phyloP scores from a whole-genome alignment of 2,329 filamentous ascomycete species.

The Sclerotinia sclerotiorum region DNA sequence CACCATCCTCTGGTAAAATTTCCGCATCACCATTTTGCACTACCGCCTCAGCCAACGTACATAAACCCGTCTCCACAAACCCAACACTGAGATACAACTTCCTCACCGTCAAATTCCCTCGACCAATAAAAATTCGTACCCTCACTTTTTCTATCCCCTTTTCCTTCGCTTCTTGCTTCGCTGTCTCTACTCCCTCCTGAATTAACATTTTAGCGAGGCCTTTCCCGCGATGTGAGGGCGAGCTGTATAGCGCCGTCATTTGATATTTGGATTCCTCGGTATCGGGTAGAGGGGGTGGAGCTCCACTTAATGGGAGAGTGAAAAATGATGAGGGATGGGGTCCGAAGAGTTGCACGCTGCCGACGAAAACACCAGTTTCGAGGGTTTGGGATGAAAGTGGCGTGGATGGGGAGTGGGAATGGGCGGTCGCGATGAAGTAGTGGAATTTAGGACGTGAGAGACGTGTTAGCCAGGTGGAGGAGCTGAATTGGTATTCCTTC shows the following conservation, averaged over 20 bases:
- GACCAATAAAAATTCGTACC: not conserved
- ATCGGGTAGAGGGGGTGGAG: not conserved
- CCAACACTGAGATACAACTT: not conserved
- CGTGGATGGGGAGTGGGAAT: slow-evolving; percentile 23
- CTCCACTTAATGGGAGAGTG: not conserved
- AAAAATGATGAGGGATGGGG: not conserved
- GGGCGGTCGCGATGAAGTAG: slow-evolving; percentile 39
- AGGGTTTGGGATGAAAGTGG: not conserved
- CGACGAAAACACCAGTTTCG: not conserved
- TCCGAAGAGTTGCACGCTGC: not conserved
- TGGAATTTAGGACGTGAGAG: slow-evolving; percentile 33
- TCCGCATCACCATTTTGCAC: slow-evolving; percentile 3
- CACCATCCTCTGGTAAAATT: not conserved
- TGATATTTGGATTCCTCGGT: not conserved
- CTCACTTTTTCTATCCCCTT: not conserved
- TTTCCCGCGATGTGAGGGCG: not conserved
- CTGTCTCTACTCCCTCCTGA: not conserved
- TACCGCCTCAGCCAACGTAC: not conserved
- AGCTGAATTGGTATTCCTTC: slow-evolving; percentile 35
- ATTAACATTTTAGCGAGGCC: not conserved
- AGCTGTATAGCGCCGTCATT: not conserved
- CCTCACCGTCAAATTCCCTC: not conserved
- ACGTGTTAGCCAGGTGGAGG: slow-evolving; percentile 36
- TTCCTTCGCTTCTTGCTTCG: not conserved
- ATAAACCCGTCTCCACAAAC: not conserved